Evolutionary conservation across 225 moss, liverwort and hornwort genomes (phyloP).

Genomic region (Physcomitrellopsis africana): DNA sequence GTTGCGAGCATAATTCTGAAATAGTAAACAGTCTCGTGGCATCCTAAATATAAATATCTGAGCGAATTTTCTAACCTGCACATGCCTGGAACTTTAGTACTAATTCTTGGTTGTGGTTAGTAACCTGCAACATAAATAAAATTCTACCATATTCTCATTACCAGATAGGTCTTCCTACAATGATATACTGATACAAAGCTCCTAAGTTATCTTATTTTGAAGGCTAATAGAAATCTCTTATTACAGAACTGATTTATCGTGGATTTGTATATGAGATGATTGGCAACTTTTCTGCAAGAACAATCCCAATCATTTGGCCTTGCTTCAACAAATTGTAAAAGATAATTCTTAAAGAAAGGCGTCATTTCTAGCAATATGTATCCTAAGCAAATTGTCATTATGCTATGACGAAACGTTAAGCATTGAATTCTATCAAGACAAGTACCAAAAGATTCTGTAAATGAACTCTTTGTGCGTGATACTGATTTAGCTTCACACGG

Average conservation of each 20-base stretch:
- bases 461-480: no score
- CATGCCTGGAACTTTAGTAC: background rate
- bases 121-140: slow-evolving; percentile 2
- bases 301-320: slow-evolving; percentile 16
- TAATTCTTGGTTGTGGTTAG: background rate
- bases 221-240: slow-evolving; percentile 92
- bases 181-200: background rate
- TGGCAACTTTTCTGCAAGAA: slow-evolving; percentile 74
- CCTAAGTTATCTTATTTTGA: slow-evolving; percentile 74
- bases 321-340: background rate
- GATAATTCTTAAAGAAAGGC: background rate
- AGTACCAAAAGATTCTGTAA: background rate
- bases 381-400: background rate
- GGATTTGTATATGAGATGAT: slow-evolving; percentile 85
- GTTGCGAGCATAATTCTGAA: background rate
- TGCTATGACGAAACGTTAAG: background rate
- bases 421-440: slow-evolving; percentile 3
- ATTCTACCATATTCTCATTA: background rate
- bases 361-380: background rate
- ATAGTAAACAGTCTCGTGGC: background rate
- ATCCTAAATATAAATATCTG: background rate
- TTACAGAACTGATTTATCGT: slow-evolving; percentile 94
- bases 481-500: no score
- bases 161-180: slow-evolving; percentile 1
- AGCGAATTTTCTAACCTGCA: background rate